Evolutionary conservation across 2,329 filamentous ascomycete species (phyloP).

Genomic region (Corinectria fuckeliana): DNA sequence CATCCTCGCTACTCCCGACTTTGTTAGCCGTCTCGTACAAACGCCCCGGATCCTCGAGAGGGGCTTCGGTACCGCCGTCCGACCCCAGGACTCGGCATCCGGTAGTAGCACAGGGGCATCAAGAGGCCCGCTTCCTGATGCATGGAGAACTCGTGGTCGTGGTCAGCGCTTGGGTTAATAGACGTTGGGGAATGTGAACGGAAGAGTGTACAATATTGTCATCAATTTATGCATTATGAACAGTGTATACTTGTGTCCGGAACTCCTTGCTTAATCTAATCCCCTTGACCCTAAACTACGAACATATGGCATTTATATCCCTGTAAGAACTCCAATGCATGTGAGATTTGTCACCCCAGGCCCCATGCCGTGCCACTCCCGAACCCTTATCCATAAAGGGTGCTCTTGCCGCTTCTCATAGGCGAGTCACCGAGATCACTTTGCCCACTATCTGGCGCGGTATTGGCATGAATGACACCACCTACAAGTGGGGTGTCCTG

Average conservation of each 20-base stretch:
- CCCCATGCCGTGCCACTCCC: background rate
- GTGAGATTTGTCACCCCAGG: background rate
- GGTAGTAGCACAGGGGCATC: constrained; percentile 51
- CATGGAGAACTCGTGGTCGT: constrained; percentile 68
- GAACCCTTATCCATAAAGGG: constrained; percentile 41
- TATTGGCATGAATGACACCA: background rate
- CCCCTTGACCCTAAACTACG: background rate
- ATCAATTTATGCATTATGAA: background rate
- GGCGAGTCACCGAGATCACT: constrained; percentile 36
- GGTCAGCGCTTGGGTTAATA: constrained; percentile 66
- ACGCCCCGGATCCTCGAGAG: constrained; percentile 39
- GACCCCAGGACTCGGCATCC: constrained; percentile 44
- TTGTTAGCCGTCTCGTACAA: constrained; percentile 72
- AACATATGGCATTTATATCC: background rate
- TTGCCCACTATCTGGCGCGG: background rate
- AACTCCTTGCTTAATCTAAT: constrained; percentile 12
- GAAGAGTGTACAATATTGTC: background rate
- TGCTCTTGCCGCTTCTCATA: constrained; percentile 45
- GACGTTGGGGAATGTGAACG: background rate
- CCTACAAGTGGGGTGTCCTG: constrained; percentile 33
- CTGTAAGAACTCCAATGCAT: constrained; percentile 9
- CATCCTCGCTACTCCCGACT: constrained; percentile 73
- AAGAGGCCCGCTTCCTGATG: constrained; percentile 62
- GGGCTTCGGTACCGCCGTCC: constrained; percentile 63
- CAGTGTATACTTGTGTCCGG: background rate